Base-by-base conservation (phyloP, 1,284 basidiomycete genomes). In the Leccinum pachyderme region DNA sequence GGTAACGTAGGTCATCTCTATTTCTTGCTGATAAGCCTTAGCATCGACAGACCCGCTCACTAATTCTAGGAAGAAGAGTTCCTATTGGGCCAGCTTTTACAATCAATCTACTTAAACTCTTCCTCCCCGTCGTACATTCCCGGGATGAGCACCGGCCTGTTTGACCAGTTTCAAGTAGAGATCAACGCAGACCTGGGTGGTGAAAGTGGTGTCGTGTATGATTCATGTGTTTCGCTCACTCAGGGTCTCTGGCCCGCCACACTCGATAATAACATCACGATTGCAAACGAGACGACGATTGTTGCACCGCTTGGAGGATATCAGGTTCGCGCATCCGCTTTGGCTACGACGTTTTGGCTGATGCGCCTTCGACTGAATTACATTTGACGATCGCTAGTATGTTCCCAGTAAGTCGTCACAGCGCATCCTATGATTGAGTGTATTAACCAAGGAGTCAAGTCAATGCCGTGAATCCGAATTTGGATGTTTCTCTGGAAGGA, bases 101-200 rank as follows among this genome's bases (percentile, higher is more conserved):
- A 83, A 45, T 72, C 75, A 6, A 72, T 81, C 31, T 95, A 95
- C 72, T 68, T 91, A 52, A 77, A 82, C 58, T 54, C 75, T 2
- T 73, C 77, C 1, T 86, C 86, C 2, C 65, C 81, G 0, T 80
- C 77, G 5, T 78, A 78, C 56, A 87, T 94, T 57, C 67, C 75
- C 7, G 83, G 80, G 0, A 74, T 93, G 62, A 79, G 77, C 62
- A 73, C 72, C 15, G 76, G 78, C 13, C 72, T 87, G 45, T 82
- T 83, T 48, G 41, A 72, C 33, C 61, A 60, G 24, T 59, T 47
- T 29, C 60, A 65, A 49, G 71, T 80, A 53, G 75, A 77, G 57
- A 79, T 87, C 56, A 79, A 80, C 24, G 88, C 89, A 18, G 89
- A 93, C 70, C 83, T 82, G 41, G 91, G 88, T 29, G 89, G 84